Evolutionary conservation across 2,329 filamentous ascomycete species (phyloP), one percentile per base, ranked within the genome.

Genomic region (Fonsecaea erecta): DNA sequence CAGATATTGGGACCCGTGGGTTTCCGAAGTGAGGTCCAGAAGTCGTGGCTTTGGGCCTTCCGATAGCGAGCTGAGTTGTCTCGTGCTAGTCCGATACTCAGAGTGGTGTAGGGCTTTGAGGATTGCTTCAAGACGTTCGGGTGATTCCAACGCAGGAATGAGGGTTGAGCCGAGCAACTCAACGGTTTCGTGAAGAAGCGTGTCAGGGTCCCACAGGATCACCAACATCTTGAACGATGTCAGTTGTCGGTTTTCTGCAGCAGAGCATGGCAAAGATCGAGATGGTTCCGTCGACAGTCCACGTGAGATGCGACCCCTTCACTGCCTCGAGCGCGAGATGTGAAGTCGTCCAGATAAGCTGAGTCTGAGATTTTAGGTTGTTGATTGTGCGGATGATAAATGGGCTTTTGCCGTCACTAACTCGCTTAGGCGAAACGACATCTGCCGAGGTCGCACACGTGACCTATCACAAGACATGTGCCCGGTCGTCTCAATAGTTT

Each of bases 131-230:
- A 72, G 59, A 3, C 70, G 68, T 52, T 57, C 66, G 0, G 70
- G 69, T 14, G 66, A 70, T 54, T 72, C 70, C 21, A 70, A 48
- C 3, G 70, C 70, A 12, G 70, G 68, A 32, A 70, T 70, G 24
- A 70, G 60, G 52, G 66, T 68, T 18, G 70, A 68, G 28, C 69
- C 69, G 2, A 72, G 57, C 9, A 71, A 37, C 55, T 72, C 70
- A n/a, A 71, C 66, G 3, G 70, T 72, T 28, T 69, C 35, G 59
- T 72, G 70, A 9, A 69, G 69, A 46, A 72, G 70, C 34, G 65
- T 68, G 52, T 67, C 65, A 64, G 65, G 60, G 67, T 72, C 69
- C 65, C 68, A 70, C 46, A 72, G 69, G 54, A 69, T 69, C 52
- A 68, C 67, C 48, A 70, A 55, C 70, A 72, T 72, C 60, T 62